phyloP scores from a whole-genome alignment of 1,139 yeast genomes.

The Saccharomyces hybrid region DNA sequence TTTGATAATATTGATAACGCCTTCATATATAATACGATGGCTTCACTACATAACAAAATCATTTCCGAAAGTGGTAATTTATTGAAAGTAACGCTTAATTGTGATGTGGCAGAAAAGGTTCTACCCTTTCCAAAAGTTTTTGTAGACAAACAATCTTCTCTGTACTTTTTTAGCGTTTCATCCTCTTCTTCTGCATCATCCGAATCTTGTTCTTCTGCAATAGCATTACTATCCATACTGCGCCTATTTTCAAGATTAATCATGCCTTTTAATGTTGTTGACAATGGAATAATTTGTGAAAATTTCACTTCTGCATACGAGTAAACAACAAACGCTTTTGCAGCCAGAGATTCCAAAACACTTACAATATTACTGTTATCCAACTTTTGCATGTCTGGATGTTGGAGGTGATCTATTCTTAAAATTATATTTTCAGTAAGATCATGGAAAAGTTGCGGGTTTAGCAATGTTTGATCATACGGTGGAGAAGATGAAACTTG shows the following conservation, averaged over 20 bases:
- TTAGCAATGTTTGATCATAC: conserved; percentile 18
- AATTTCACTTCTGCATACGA: conserved; percentile 88
- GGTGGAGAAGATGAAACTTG: conserved; percentile 11
- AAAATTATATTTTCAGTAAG: conserved; percentile 32
- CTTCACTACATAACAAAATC: conserved; percentile 42
- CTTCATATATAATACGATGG: conserved; percentile 76
- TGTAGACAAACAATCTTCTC: background rate
- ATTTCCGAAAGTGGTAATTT: conserved; percentile 41
- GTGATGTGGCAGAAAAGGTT: background rate
- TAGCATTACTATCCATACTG: conserved; percentile 29
- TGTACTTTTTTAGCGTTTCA: conserved; percentile 1
- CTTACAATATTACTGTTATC: conserved; percentile 33
- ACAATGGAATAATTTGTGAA: conserved; percentile 71
- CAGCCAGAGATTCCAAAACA: conserved; percentile 67
- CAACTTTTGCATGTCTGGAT: conserved; percentile 11
- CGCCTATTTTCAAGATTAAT: conserved; percentile 17
- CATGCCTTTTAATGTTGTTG: conserved; percentile 45
- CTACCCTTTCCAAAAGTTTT: background rate
- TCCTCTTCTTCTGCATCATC: conserved; percentile 18
- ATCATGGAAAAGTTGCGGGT: conserved; percentile 26
- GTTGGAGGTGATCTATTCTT: conserved; percentile 23
- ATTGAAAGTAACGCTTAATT: conserved; percentile 27
- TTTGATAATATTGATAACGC: conserved; percentile 71
- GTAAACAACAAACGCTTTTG: conserved; percentile 83
- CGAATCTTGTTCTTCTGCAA: conserved; percentile 24